Evolutionary conservation across 176 grass and related monocot species (phyloP).

Genomic region (Oryza australiensis): DNA sequence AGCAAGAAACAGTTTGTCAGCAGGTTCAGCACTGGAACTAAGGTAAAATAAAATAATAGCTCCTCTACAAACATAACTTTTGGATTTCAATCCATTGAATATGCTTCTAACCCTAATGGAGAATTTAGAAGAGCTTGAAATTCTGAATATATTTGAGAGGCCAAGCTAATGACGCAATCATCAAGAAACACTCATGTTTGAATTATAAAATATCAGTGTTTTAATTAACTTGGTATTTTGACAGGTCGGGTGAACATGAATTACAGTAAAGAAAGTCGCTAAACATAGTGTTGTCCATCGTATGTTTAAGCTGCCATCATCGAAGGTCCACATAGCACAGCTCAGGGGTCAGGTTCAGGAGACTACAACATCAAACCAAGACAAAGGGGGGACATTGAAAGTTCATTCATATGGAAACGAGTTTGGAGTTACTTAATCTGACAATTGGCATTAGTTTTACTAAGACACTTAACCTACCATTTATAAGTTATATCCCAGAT

Average conservation of each 20-base stretch:
- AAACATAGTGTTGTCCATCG: background rate
- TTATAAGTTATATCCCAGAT: background rate
- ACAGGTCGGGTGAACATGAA: constrained; percentile 20
- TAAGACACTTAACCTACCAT: background rate
- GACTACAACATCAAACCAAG: constrained; percentile 3
- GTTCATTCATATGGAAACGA: constrained; percentile 12
- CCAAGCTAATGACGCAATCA: background rate
- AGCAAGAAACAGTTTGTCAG: constrained; percentile 25
- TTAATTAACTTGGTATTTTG: constrained; percentile 4
- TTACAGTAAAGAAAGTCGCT: background rate
- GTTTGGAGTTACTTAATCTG: background rate
- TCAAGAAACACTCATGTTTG: background rate
- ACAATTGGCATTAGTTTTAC: background rate
- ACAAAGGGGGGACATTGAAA: background rate
- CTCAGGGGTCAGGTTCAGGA: background rate
- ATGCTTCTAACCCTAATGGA: constrained; percentile 2
- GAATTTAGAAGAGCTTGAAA: background rate
- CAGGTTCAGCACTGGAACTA: background rate
- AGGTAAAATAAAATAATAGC: constrained; percentile 24
- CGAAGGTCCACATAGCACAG: background rate
- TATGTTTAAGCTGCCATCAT: background rate
- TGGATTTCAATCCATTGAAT: background rate
- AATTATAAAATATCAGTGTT: background rate
- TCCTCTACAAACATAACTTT: background rate
- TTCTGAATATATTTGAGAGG: constrained; percentile 9